Base-by-base conservation (phyloP, 164 flowering plant genomes). In the Dillenia turbinata region DNA sequence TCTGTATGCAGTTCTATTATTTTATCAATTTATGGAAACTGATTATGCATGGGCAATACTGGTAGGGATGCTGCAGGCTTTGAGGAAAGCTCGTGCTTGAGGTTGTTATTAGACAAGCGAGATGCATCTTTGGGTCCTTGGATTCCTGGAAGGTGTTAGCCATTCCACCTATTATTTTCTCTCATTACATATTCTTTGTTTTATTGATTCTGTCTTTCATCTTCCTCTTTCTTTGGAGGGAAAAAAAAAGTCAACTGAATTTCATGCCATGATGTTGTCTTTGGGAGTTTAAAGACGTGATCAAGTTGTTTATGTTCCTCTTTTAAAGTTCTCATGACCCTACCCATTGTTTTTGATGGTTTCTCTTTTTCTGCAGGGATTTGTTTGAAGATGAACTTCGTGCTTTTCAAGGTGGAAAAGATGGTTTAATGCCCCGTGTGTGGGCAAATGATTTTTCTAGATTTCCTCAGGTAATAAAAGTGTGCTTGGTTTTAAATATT, bases 321-420 rank as follows among this genome's bases (percentile, higher is more conserved):
- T 22, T 13, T 33, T 19, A 19, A 19, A 19, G 22, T 19, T 19
- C 22, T 19, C 22, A 19, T 19, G 22, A 19, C 22, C 22, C 22
- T 1, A 7, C 10, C 55, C 56, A 16, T 46, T 60, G 17, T 9
- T 57, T 61, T 13, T 59, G 26, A 24, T 62, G 22, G 22, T 19
- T 19, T 19, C 22, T 19, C 22, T 19, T 19, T 19, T 19, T 51
- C 44, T 59, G 2, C 59, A 92, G 97, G 85, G 99, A 95, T 71
- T 95, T 89, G 96, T 87, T 92, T 82, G 99, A 95, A 72, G 99
- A 95, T 75, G 99, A 95, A 69, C 91, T 95, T 64, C 88, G 96
- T 61, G 94, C 92, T 57, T 95, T 95, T 73, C 84, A 89, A 79
- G 99, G 99, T 51, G 99, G 94, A 64, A 84, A 85, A 67, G 96